Conservation (phyloP, 176 grass and related monocot genomes). For the Microstegium vimineum region DNA sequence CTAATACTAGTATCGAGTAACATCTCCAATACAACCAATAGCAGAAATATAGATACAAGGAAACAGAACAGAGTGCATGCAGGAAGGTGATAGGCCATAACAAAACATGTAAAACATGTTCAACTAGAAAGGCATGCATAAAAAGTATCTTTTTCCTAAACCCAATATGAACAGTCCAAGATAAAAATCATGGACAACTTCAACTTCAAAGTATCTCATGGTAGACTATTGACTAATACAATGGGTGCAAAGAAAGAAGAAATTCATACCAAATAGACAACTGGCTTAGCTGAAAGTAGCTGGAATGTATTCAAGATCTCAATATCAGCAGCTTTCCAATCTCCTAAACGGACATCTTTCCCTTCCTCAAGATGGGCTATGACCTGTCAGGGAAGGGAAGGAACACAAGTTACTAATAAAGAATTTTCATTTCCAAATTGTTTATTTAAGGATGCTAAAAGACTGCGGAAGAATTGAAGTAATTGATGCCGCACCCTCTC, state of each 20-base stretch:
- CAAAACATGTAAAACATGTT: background rate
- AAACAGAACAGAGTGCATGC: background rate
- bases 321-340: constrained; percentile 95
- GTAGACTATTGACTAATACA: background rate
- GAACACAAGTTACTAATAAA: constrained; percentile 15
- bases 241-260: background rate
- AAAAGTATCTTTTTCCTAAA: background rate
- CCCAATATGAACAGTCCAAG: background rate
- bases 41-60: background rate
- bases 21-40: background rate
- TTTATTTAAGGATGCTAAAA: background rate
- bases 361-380: constrained; percentile 58
- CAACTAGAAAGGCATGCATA: background rate
- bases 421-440: background rate
- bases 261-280: constrained; percentile 80
- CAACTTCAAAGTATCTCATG: background rate
- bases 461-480: background rate
- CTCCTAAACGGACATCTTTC: constrained; percentile 84
- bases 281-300: constrained; percentile 88
- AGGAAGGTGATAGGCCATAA: background rate
- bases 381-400: constrained; percentile 41
- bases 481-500: constrained; percentile 43
- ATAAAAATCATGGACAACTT: background rate
- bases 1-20: background rate
- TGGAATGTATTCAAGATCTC: constrained; percentile 95